Percentiles rank a stretch among this genome's conserved stretches.
These are phyloP conservation scores for Epichloe sibirici DNA, from an alignment of 2,329 filamentous ascomycete species.

Conservation along the genomic window DNA sequence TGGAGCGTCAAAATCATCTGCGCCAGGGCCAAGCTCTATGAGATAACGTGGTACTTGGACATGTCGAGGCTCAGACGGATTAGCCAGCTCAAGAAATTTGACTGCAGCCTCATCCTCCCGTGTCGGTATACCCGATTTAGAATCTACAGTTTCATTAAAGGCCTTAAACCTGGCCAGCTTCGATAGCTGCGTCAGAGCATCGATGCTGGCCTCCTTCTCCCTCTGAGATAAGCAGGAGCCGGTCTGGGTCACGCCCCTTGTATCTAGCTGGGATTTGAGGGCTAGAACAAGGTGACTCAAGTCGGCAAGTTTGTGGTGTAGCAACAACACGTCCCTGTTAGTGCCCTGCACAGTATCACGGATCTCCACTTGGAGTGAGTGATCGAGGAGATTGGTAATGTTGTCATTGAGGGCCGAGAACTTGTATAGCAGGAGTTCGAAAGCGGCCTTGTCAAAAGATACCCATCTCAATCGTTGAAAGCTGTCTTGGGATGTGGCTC, in stretches of 20 bases:
- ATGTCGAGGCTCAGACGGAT: slow-evolving; percentile 18
- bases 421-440: slow-evolving; percentile 30
- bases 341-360: slow-evolving; percentile 35
- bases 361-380: slow-evolving; percentile 33
- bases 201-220: slow-evolving; percentile 26
- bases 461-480: slow-evolving; percentile 29
- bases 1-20: slow-evolving; percentile 21
- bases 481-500: slow-evolving; percentile 22
- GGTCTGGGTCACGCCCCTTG: slow-evolving; percentile 8
- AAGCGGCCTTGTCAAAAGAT: slow-evolving; percentile 32
- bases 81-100: slow-evolving; percentile 27
- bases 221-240: slow-evolving; percentile 19
- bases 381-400: slow-evolving; percentile 35
- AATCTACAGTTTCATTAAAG: slow-evolving; percentile 35
- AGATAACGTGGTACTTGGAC: slow-evolving; percentile 23
- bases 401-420: slow-evolving; percentile 34
- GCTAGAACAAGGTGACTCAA: slow-evolving; percentile 33
- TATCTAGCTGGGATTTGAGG: slow-evolving; percentile 30
- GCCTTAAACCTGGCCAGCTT: slow-evolving; percentile 38
- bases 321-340: slow-evolving; percentile 32
- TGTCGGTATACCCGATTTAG: slow-evolving; percentile 16
- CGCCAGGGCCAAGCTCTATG: slow-evolving; percentile 20
- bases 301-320: slow-evolving; percentile 34
- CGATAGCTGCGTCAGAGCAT: slow-evolving; percentile 27
- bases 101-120: slow-evolving; percentile 24